A percentile compares a stretch with the other conserved stretches of the same genome.
Evolutionary conservation across 1,284 basidiomycete genomes (phyloP).

Genomic region (Irpex sp.): DNA sequence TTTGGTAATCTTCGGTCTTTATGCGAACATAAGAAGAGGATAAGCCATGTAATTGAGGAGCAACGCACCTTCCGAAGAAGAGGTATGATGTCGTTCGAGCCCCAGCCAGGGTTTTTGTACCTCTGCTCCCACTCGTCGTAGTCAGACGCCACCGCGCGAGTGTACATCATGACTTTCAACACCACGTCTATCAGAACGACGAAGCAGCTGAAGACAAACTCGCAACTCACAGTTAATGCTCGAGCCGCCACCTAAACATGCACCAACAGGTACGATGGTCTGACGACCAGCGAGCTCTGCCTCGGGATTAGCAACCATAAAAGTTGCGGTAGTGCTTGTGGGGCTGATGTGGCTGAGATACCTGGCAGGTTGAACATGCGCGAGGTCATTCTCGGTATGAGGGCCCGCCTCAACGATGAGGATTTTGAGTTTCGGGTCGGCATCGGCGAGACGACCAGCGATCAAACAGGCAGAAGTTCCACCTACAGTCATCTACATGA

Average conservation of each 20-base stretch:
- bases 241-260: conserved; percentile 58
- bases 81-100: conserved; percentile 46
- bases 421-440: conserved; percentile 41
- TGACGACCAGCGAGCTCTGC: conserved; percentile 41
- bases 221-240: conserved; percentile 47
- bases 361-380: conserved; percentile 49
- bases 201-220: neutral
- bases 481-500: conserved; percentile 26
- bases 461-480: conserved; percentile 44
- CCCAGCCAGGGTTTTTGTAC: conserved; percentile 52
- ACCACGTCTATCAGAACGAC: neutral
- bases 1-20: conserved; percentile 54
- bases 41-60: neutral
- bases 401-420: conserved; percentile 17
- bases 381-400: conserved; percentile 31
- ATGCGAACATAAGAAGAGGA: neutral
- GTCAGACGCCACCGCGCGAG: conserved; percentile 50
- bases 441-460: conserved; percentile 43
- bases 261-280: conserved; percentile 38
- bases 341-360: conserved; percentile 38
- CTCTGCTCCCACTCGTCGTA: conserved; percentile 52
- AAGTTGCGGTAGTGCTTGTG: conserved; percentile 38
- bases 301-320: conserved; percentile 39
- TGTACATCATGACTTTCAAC: conserved; percentile 47
- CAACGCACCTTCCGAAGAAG: conserved; percentile 44